Percentiles rank a stretch among this genome's conserved stretches.
These are phyloP conservation scores for Leccinum incarnatum DNA, from an alignment of 768 basidiomycete species.

Conservation along the genomic window DNA sequence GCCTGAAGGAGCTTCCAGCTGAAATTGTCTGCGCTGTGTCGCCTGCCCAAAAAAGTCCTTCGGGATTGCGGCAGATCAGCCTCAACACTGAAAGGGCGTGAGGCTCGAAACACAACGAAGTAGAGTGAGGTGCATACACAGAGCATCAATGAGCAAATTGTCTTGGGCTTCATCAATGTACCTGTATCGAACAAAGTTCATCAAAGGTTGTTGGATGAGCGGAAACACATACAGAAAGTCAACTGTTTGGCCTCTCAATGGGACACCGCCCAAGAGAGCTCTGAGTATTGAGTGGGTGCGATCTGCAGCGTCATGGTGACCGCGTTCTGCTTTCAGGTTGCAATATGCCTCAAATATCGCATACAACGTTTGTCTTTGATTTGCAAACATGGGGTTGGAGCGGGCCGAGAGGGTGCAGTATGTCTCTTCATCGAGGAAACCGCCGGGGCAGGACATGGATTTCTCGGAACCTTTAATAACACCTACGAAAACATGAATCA, in stretches of 20 bases:
- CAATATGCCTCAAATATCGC: constrained; percentile 52
- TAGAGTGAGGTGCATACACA: constrained; percentile 38
- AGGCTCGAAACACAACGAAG: neutral
- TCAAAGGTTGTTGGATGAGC: neutral
- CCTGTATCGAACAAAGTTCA: constrained; percentile 21
- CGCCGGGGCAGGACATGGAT: constrained; percentile 33
- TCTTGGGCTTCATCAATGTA: constrained; percentile 79
- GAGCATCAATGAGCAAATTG: constrained; percentile 61
- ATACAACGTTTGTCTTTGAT: constrained; percentile 48
- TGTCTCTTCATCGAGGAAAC: constrained; percentile 40
- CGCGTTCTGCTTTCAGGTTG: constrained; percentile 39
- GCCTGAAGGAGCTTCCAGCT: constrained; percentile 68
- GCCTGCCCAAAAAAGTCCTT: constrained; percentile 76
- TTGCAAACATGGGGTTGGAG: constrained; percentile 52
- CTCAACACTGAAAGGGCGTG: constrained; percentile 49
- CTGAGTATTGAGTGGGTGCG: constrained; percentile 55
- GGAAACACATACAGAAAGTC: constrained; percentile 50
- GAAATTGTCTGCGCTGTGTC: constrained; percentile 81
- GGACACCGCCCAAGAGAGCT: constrained; percentile 27
- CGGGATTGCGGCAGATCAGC: constrained; percentile 54
- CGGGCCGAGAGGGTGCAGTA: constrained; percentile 53
- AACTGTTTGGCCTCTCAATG: constrained; percentile 41
- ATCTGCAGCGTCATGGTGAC: constrained; percentile 58
- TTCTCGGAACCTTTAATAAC: constrained; percentile 67
- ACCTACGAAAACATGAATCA: constrained; percentile 32